Evolutionary conservation across 2,329 filamentous ascomycete genomes (phyloP).

Genomic region (Exophiala oligosperma): DNA sequence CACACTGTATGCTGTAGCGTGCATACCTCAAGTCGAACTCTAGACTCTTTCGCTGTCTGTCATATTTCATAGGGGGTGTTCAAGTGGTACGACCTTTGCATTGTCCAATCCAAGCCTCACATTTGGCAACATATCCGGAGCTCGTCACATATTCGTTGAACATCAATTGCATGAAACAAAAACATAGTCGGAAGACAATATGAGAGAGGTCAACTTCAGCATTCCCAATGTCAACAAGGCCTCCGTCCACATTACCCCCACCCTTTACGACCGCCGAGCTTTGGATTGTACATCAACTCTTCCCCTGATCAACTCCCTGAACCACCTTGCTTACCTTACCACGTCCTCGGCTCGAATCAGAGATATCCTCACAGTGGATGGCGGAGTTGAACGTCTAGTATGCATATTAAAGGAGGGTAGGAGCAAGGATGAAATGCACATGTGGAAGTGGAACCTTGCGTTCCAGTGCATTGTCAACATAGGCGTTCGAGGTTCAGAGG

Average conservation of each 20-base stretch:
- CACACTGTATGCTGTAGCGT: conserved; percentile 6
- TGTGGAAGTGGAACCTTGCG: conserved; percentile 99
- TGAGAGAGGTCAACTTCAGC: conserved; percentile 99
- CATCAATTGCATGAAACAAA: background rate
- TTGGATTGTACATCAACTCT: conserved; percentile 98
- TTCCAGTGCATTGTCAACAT: conserved; percentile 99
- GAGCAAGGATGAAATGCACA: conserved; percentile 98
- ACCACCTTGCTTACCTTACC: conserved; percentile 96
- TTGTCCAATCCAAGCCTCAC: background rate
- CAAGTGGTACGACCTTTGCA: no score
- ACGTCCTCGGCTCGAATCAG: conserved; percentile 96
- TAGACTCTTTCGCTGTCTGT: background rate
- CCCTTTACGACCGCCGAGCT: conserved; percentile 93
- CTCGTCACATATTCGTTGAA: background rate
- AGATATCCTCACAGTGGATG: conserved; percentile 97
- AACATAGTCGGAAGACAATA: conserved; percentile 49
- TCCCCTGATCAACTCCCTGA: conserved; percentile 96
- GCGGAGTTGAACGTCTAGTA: conserved; percentile 91
- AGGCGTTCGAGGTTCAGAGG: conserved; percentile 91
- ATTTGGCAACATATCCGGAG: background rate
- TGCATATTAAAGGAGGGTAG: conserved; percentile 97
- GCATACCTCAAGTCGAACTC: background rate
- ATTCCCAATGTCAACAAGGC: conserved; percentile 99
- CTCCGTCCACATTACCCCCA: conserved; percentile 96
- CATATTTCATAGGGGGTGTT: background rate